Evolutionary conservation across 192 early-diverging fungal species (phyloP), one percentile per base, ranked within the genome.

Genomic region (Dissophora globulifera): DNA sequence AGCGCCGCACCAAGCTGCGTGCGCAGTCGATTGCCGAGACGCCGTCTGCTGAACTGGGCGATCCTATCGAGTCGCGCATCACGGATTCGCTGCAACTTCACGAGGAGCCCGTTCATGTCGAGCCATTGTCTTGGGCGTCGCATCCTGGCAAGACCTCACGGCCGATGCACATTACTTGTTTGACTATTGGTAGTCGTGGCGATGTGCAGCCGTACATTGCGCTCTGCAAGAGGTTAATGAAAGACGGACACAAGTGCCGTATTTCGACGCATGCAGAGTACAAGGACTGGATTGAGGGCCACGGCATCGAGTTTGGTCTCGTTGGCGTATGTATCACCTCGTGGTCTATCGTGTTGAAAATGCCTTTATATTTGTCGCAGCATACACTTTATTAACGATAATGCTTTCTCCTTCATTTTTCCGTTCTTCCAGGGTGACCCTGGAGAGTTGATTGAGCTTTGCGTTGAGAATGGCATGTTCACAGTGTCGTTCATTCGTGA

Each of bases 181-280:
- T 91, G 31, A 93, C 91, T 2, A 89, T 93, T 63, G 91, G 91
- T 23, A 87, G 88, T 27, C 84, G 91, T 48, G 91, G 91, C 3
- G 91, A 93, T 78, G 89, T 93, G 10, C 91, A 93, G 50, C 90
- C 90, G 9, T 81, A 81, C 25, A 85, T 93, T 76, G 89, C 90
- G 4, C 84, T 91, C 2, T 85, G 89, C 65, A 91, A 92, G 62
- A 79, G 82, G 12, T 55, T 93, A 17, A 82, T 82, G 74, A 72
- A 79, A 33, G 82, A 89, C 35, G 90, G 90, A 7, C 89, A 93
- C 53, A 65, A 55, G 10, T 87, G 86, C 53, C 82, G 87, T 29
- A 89, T 93, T 43, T 86, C 90, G 9, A 90, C 91, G 1, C 90
- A 92, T 53, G 72, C 54, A 27, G 91, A 90, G 48, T 93, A 85